Evolutionary conservation across 163 green algal species (phyloP), one percentile per base, ranked within the genome.

Genomic region (Scenedesmus sp.): DNA sequence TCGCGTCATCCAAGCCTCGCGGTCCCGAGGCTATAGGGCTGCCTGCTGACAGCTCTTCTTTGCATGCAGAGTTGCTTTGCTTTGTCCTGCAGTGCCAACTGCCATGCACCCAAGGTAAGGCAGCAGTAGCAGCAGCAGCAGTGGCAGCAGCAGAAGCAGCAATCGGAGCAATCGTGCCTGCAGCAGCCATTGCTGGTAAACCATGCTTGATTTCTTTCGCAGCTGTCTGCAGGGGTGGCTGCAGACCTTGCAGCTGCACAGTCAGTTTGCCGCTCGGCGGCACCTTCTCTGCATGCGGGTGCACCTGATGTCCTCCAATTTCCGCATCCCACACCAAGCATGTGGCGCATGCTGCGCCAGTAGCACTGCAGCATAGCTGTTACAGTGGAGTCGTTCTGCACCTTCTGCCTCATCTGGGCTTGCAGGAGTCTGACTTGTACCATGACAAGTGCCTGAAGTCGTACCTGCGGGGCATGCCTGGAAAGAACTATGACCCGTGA

Each of bases 371-470:
- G 26, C 26, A 26, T 26, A 26, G 26, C 26, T 26, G 26, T 26
- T 26, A 26, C 26, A 26, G 26, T 26, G 26, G 26, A 26, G 26
- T 26, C 26, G 26, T 26, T 26, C 26, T 26, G 26, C 26, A 26
- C 26, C 26, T 26, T 26, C 26, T 26, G 26, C 26, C 26, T 26
- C 26, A 26, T 26, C 26, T 34, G 67, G 23, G 23, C 4, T 52
- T 52, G 46, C 70, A 79, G 70, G 70, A 79, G 70, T 46, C 23
- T 46, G 70, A 79, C 23, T 79, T 79, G 70, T 79, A 79, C 23
- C 70, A 79, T 79, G 70, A 79, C 70, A 79, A 79, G 70, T 79
- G 70, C 70, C 15, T 79, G 70, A 79, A 79, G 70, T 79, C 70
- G 10, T 79, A 79, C 70, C 52, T 79, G 70, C 70, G 70, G 4